Base-by-base conservation (phyloP, 2,329 filamentous ascomycete species). In the Daldinia eschscholtzii region DNA sequence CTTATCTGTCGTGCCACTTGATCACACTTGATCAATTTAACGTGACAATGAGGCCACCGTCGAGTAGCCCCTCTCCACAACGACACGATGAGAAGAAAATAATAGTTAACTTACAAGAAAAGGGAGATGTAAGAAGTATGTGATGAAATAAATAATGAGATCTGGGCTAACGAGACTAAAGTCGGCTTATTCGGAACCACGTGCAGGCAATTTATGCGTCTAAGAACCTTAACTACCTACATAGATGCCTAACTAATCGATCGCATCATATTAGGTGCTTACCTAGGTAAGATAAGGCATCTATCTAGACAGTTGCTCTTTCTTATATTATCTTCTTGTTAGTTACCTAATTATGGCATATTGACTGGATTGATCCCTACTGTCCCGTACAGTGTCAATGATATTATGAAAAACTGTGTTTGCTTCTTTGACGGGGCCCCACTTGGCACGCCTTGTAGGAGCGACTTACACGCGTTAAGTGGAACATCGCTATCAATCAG, bases 401-500 rank as follows among this genome's bases (percentile, higher is more conserved):
- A 5, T 48, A 15, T 15, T 26, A n/a, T 15, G 1, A 13, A 7
- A 48, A n/a, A 59, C 39, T 44, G 58, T 56, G 28, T 6, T 26
- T 10, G 20, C 23, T 0, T 20, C 7, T 12, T 18, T 18, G 26
- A 33, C 6, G 33, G 33, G 1, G 15, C 26, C 46, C 46, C 46
- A 52, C 37, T 28, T 57, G 42, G 52, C 15, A 33, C 26, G 15
- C 46, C 46, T 30, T 30, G 46, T 18, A 52, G 26, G 46, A 52
- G 33, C 6, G 26, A 64, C 56, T 44, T 44, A 59, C 58, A 65
- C 58, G 66, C 50, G 62, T 68, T 63, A 63, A 68, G 62, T 65
- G 66, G 66, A 44, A 61, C 57, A 26, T 44, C 12, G 9, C 35
- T 52, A 46, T 20, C 15, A 18, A 48, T 61, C 9, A 37, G 20